phyloP scores from a whole-genome alignment of 2,329 filamentous ascomycete genomes.

The Colletotrichum simmondsii region DNA sequence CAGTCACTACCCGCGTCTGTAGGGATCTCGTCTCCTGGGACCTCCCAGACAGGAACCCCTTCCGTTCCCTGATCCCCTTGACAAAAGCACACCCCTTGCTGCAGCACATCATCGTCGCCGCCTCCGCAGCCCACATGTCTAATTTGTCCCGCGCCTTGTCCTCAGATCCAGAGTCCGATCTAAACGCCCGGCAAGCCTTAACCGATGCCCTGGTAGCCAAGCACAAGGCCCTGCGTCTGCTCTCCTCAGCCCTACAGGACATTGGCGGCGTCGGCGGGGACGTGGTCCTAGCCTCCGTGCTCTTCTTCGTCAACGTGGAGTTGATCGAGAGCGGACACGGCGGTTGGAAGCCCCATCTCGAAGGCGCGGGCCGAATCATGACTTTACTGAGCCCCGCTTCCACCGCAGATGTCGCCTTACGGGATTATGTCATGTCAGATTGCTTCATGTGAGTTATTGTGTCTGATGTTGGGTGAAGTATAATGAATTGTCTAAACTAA shows the following conservation, averaged over 20 bases:
- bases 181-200: conserved; percentile 44
- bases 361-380: conserved; percentile 58
- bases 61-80: conserved; percentile 56
- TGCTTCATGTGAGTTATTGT: conserved; percentile 53
- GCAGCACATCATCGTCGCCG: conserved; percentile 59
- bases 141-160: conserved; percentile 48
- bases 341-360: conserved; percentile 58
- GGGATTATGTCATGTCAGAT: conserved; percentile 59
- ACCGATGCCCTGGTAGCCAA: conserved; percentile 58
- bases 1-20: conserved; percentile 63
- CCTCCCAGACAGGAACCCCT: conserved; percentile 56
- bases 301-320: conserved; percentile 63
- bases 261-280: conserved; percentile 48
- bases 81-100: conserved; percentile 53
- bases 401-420: conserved; percentile 47
- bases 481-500: conserved; percentile 15
- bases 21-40: conserved; percentile 62
- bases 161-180: conserved; percentile 37
- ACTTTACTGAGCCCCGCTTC: conserved; percentile 48
- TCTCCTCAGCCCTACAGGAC: conserved; percentile 51
- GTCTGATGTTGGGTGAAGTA: background rate
- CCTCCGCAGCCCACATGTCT: conserved; percentile 60
- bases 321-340: conserved; percentile 60
- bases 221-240: conserved; percentile 54
- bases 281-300: conserved; percentile 56